Base-by-base conservation (phyloP, 345 rosid genomes). In the Citropsis articulata region DNA sequence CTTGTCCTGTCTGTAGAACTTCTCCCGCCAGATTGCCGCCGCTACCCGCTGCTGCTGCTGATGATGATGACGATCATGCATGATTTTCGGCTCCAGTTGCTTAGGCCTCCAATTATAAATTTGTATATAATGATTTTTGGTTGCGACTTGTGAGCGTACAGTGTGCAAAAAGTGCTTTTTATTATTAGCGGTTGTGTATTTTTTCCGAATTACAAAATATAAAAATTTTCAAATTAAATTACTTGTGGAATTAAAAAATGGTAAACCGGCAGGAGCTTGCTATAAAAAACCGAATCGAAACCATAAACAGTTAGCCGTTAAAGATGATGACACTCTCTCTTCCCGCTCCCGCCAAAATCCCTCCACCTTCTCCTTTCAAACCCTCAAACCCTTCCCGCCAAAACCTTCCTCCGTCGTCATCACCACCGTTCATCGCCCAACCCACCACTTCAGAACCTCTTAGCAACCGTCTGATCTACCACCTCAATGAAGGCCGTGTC, bases 1-100 rank as follows among this genome's bases (percentile, higher is more conserved):
- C 88, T 0, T 94, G 97, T 67, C 97, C 98, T 4, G 78, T 94
- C 80, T 90, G 97, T 81, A 79, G 97, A 75, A 90, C 89, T 77
- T 85, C 89, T 1, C 92, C 93, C 9, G 68, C 66, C 24, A 9
- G 87, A 84, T 42, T 77, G 75, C 63, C 78, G 78, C 80, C 87
- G 77, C n/a, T 35, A 16, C 24, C 30, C 1, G 1, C 40, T 30
- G 36, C 30, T 5, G 18, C 38, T 28, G 36, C 38, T 5, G 22
- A 3, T 8, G 13, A 70, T 16, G 42, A 7, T 38, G 42, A 2
- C 2, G 42, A 38, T 9, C 42, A 2, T 38, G 42, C 42, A 38
- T 7, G 42, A 38, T 38, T 38, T 38, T 38, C 42, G 42, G 12
- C 42, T 9, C 12, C 42, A 38, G 10, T 38, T 38, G 42, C 42